A percentile compares a stretch with the other conserved stretches of the same genome.
phyloP scores from a whole-genome alignment of 1,284 basidiomycete species.

The Fomitopsis betulina region DNA sequence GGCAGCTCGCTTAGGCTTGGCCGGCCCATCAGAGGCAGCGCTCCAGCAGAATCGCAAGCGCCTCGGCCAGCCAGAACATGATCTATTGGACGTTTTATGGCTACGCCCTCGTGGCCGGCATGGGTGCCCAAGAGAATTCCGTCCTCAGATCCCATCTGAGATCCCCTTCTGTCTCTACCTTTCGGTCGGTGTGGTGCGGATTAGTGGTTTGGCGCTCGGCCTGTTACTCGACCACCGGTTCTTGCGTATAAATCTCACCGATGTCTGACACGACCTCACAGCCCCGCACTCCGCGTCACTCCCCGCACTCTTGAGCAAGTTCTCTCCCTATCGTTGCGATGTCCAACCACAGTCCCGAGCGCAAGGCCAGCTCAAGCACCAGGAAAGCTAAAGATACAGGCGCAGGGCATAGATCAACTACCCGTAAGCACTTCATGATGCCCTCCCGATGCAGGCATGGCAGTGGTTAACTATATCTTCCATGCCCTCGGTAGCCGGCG shows the following conservation, averaged over 20 bases:
- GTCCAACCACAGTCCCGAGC: neutral
- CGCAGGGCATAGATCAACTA: neutral
- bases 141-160: slow-evolving; percentile 2
- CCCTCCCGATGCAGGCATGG: neutral
- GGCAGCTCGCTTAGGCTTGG: neutral
- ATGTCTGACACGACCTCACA: neutral
- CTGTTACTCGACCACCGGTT: neutral
- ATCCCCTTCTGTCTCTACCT: slow-evolving; percentile 1
- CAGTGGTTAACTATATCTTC: neutral
- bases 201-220: slow-evolving; percentile 3
- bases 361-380: neutral
- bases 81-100: neutral
- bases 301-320: neutral
- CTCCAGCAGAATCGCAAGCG: neutral
- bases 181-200: neutral
- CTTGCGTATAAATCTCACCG: slow-evolving; percentile 1
- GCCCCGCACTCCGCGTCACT: neutral
- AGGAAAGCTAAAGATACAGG: neutral
- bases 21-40: neutral
- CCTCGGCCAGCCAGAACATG: neutral
- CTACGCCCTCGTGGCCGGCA: slow-evolving; percentile 2
- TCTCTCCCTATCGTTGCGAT: neutral
- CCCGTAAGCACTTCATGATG: slow-evolving; percentile 1
- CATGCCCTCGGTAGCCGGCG: neutral
- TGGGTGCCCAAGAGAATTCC: neutral